These are phyloP conservation scores for Kalmanozyma brasiliensis DNA, from an alignment of 1,284 basidiomycete genomes.

Conservation along the genomic window DNA sequence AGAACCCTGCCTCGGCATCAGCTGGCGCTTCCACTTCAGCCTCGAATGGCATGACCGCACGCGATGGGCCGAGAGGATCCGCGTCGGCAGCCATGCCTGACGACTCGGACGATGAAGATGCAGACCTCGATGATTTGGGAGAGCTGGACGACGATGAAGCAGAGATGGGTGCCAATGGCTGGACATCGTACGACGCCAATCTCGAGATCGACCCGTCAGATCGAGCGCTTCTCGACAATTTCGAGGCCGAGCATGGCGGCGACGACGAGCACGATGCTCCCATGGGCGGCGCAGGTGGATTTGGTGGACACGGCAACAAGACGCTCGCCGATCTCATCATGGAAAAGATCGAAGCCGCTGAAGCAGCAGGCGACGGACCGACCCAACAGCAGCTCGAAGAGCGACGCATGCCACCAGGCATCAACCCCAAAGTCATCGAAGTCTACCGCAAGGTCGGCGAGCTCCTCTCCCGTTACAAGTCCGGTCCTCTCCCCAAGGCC, in stretches of 20 bases:
- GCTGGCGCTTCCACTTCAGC: constrained; percentile 29
- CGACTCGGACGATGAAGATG: constrained; percentile 61
- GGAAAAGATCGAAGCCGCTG: constrained; percentile 79
- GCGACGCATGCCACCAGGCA: constrained; percentile 74
- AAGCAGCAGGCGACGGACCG: constrained; percentile 38
- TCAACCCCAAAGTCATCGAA: constrained; percentile 95
- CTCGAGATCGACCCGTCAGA: constrained; percentile 66
- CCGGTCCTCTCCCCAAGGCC: constrained; percentile 92
- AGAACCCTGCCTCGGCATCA: constrained; percentile 18
- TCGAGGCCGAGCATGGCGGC: constrained; percentile 49
- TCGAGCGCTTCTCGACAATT: constrained; percentile 59
- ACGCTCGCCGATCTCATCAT: constrained; percentile 92
- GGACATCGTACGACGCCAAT: constrained; percentile 53
- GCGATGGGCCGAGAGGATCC: constrained; percentile 59
- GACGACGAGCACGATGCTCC: constrained; percentile 35
- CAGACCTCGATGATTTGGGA: constrained; percentile 60
- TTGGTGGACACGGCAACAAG: constrained; percentile 51
- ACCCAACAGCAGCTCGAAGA: constrained; percentile 32
- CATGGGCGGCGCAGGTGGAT: constrained; percentile 9
- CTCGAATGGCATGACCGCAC: constrained; percentile 63
- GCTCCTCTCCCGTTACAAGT: constrained; percentile 90
- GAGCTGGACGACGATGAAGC: constrained; percentile 59
- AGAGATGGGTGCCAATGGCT: constrained; percentile 57
- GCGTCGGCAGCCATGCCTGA: constrained; percentile 69
- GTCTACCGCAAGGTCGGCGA: constrained; percentile 87